A percentile compares a stretch with the other conserved stretches of the same genome.
These are phyloP conservation scores for Melastoma candidum DNA, from an alignment of 441 rosid genomes.

Conservation along the genomic window DNA sequence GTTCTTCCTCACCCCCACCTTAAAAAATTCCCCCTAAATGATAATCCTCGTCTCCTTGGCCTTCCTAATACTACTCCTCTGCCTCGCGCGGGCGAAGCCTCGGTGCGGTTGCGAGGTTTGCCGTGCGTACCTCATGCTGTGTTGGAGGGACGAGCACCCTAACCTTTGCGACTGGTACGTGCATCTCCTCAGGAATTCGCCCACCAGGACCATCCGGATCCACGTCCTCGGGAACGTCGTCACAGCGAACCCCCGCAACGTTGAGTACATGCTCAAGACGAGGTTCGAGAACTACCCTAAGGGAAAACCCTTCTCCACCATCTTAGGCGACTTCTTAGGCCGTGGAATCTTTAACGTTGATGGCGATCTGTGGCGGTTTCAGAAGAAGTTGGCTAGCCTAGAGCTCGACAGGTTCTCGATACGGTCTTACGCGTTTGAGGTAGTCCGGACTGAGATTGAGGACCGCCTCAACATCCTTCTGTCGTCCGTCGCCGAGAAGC, in stretches of 20 bases:
- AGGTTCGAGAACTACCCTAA: constrained; percentile 74
- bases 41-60: constrained; percentile 5
- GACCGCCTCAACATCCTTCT: constrained; percentile 29
- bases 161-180: constrained; percentile 64
- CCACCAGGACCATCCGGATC: constrained; percentile 41
- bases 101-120: constrained; percentile 46
- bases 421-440: constrained; percentile 38
- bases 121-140: constrained; percentile 25
- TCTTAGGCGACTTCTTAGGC: constrained; percentile 59
- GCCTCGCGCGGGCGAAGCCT: constrained; percentile 13
- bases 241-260: constrained; percentile 56
- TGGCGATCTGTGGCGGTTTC: constrained; percentile 57
- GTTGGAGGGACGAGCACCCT: constrained; percentile 28
- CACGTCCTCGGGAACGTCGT: constrained; percentile 44
- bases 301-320: constrained; percentile 65
- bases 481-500: constrained; percentile 15
- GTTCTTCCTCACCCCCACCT: too few relatives aligned
- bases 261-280: constrained; percentile 67
- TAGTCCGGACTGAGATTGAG: constrained; percentile 33
- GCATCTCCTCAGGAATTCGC: constrained; percentile 43
- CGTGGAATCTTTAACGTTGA: constrained; percentile 56
- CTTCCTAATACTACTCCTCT: constrained; percentile 4
- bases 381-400: constrained; percentile 38
- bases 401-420: constrained; percentile 36
- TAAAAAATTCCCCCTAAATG: constrained; percentile 6